These are phyloP conservation scores for Coemansia sp. DNA, from an alignment of 192 early-diverging fungal genomes.

Conservation along the genomic window DNA sequence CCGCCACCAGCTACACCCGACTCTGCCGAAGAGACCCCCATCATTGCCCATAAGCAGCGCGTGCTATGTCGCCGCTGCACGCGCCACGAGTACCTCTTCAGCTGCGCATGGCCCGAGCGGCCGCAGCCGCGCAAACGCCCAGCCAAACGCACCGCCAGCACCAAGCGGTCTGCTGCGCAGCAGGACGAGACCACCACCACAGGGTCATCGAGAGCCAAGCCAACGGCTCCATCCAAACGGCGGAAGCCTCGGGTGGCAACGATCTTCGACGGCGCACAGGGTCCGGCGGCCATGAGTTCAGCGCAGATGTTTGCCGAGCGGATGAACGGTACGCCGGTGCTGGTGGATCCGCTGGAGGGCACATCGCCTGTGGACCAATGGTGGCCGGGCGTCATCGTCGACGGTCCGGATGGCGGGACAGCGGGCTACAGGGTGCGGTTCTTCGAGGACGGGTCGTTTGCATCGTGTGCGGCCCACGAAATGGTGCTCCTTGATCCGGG, in stretches of 20 bases:
- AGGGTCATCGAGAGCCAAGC: not conserved
- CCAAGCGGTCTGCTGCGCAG: not conserved
- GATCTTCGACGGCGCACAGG: conserved; percentile 42
- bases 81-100: conserved; percentile 38
- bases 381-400: conserved; percentile 52
- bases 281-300: conserved; percentile 9
- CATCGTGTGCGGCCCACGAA: conserved; percentile 33
- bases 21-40: not conserved
- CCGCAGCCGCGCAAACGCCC: conserved; percentile 9
- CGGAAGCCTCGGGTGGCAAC: conserved; percentile 6
- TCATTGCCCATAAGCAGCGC: not conserved
- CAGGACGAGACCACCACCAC: not conserved
- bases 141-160: not conserved
- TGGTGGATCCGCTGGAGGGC: conserved; percentile 44
- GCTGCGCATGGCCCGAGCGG: conserved; percentile 43
- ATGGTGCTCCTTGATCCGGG: conserved; percentile 27
- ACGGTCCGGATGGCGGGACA: not conserved
- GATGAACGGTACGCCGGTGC: conserved; percentile 35
- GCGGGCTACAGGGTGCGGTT: conserved; percentile 10
- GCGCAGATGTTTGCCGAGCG: conserved; percentile 33
- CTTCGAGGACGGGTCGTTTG: conserved; percentile 49
- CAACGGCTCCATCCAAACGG: not conserved
- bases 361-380: conserved; percentile 10
- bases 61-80: conserved; percentile 25
- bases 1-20: not conserved